These are phyloP conservation scores for Pistacia vera DNA, from an alignment of 345 rosid species.

Conservation along the genomic window DNA sequence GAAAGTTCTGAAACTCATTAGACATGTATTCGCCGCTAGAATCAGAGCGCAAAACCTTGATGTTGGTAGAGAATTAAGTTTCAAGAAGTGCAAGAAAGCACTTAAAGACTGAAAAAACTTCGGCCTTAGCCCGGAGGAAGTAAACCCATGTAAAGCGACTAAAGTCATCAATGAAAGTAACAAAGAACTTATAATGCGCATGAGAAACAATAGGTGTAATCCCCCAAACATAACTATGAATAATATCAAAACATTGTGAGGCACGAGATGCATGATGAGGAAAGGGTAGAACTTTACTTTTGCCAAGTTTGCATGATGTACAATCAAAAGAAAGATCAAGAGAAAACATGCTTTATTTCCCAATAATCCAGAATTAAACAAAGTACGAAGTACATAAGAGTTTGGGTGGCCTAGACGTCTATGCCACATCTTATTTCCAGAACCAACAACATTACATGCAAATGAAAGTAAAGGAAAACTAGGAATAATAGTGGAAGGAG, in stretches of 20 bases:
- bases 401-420: slow-evolving; percentile 7
- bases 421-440: background rate
- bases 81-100: background rate
- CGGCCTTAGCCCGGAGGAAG: slow-evolving; percentile 1
- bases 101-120: background rate
- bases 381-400: too few relatives aligned
- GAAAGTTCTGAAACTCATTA: background rate
- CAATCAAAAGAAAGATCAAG: slow-evolving; percentile 4
- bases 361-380: background rate
- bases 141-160: background rate
- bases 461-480: background rate
- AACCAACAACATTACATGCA: background rate
- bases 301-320: background rate
- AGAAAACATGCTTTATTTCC: background rate
- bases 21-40: slow-evolving; percentile 17
- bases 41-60: background rate
- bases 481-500: too few relatives aligned
- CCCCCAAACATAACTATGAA: background rate
- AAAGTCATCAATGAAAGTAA: slow-evolving; percentile 15
- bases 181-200: slow-evolving; percentile 8
- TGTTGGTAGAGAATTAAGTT: background rate
- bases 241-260: background rate
- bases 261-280: background rate
- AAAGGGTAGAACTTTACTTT: slow-evolving; percentile 9
- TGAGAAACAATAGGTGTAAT: background rate